phyloP scores from a whole-genome alignment of 2,329 filamentous ascomycete genomes.

The Aspergillus hiratsukae region DNA sequence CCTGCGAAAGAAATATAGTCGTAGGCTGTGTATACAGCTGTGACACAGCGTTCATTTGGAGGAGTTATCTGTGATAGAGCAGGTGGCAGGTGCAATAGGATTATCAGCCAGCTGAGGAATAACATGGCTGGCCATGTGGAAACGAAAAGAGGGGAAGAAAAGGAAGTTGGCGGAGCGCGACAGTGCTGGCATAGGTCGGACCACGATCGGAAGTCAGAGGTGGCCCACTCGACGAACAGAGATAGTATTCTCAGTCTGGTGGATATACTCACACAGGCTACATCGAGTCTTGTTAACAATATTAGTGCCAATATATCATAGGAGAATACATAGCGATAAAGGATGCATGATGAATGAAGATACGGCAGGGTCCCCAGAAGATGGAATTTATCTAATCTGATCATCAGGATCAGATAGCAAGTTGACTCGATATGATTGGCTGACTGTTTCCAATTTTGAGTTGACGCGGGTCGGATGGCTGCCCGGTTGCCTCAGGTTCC shows the following conservation, averaged over 20 bases:
- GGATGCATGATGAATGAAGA: not conserved
- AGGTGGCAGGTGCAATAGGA: slow-evolving; percentile 8
- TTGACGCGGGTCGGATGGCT: not conserved
- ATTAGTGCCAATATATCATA: not conserved
- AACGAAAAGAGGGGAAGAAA: not conserved
- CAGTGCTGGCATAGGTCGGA: not conserved
- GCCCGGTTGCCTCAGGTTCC: not conserved
- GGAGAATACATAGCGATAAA: not conserved
- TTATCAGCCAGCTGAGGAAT: slow-evolving; percentile 12
- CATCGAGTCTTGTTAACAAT: not conserved
- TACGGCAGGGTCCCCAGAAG: not conserved
- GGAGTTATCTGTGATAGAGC: slow-evolving; percentile 10
- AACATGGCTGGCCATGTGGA: slow-evolving; percentile 13
- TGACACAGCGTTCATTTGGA: slow-evolving; percentile 29
- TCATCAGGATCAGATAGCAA: not conserved
- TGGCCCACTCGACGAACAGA: not conserved
- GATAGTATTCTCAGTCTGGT: not conserved
- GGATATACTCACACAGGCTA: not conserved
- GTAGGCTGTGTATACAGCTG: slow-evolving; percentile 28
- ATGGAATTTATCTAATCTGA: not conserved
- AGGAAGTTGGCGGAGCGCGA: not conserved
- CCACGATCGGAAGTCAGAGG: not conserved
- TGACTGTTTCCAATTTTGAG: not conserved
- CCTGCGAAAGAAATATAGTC: slow-evolving; percentile 29
- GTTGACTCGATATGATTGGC: not conserved